Percentiles rank a stretch among this genome's conserved stretches.
Conservation (phyloP, 1,284 basidiomycete species). For the Naganishia albida region DNA sequence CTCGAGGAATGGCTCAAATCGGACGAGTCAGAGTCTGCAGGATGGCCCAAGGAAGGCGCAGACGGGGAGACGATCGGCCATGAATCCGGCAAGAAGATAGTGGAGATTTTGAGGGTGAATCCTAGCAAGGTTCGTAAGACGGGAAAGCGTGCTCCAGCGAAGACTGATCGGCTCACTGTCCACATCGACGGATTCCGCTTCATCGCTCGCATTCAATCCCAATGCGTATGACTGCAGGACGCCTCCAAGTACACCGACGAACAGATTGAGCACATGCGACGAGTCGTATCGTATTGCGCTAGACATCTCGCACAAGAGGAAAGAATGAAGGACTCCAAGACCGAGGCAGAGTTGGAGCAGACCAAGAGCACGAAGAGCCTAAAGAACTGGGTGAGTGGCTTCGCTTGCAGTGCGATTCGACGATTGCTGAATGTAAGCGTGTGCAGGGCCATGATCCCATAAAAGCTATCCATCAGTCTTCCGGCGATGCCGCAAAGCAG, state of each 20-base stretch:
- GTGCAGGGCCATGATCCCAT: slow-evolving; percentile 47
- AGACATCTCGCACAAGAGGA: slow-evolving; percentile 52
- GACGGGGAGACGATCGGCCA: slow-evolving; percentile 49
- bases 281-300: slow-evolving; percentile 52
- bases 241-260: slow-evolving; percentile 50
- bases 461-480: slow-evolving; percentile 39
- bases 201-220: neutral
- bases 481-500: slow-evolving; percentile 32
- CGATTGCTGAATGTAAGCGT: slow-evolving; percentile 6
- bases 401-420: neutral
- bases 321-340: slow-evolving; percentile 48
- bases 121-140: slow-evolving; percentile 42
- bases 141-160: neutral
- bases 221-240: slow-evolving; percentile 38
- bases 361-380: slow-evolving; percentile 50
- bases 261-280: slow-evolving; percentile 51
- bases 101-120: slow-evolving; percentile 51
- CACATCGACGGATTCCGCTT: too few species aligned
- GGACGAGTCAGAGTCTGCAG: slow-evolving; percentile 44
- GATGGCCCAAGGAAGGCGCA: slow-evolving; percentile 46
- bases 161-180: neutral
- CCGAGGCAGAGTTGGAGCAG: slow-evolving; percentile 48
- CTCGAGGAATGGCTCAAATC: slow-evolving; percentile 51
- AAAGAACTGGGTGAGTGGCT: slow-evolving; percentile 48
- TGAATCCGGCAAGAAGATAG: slow-evolving; percentile 49